phyloP scores from a whole-genome alignment of 2,329 filamentous ascomycete genomes.

The Pyrenophora graminea region DNA sequence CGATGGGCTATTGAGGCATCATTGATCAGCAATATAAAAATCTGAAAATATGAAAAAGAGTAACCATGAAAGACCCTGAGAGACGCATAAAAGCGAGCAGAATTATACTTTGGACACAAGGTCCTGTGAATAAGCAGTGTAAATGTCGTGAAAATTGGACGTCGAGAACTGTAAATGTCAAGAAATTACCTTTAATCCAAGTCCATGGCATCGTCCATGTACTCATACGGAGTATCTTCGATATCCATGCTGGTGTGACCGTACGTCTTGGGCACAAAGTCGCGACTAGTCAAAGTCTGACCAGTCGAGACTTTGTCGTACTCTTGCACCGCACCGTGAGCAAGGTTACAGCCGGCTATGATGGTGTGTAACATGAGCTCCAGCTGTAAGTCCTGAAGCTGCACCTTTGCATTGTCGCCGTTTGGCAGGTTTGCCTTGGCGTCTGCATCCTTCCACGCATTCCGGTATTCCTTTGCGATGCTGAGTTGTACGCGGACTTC shows the following conservation, averaged over 20 bases:
- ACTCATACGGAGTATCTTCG: conserved; percentile 37
- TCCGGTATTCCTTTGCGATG: conserved; percentile 70
- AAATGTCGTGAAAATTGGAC: too few relatives aligned
- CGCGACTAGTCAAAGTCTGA: conserved; percentile 20
- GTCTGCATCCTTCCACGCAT: conserved; percentile 72
- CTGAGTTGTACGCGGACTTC: conserved; percentile 63
- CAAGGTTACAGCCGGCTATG: conserved; percentile 63
- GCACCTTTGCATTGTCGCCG: conserved; percentile 34
- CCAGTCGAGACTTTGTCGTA: conserved; percentile 11
- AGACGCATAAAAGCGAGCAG: too few relatives aligned
- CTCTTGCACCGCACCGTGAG: conserved; percentile 51
- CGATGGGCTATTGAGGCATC: too few relatives aligned
- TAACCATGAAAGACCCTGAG: too few relatives aligned
- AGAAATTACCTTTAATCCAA: conserved; percentile 27
- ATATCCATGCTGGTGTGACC: conserved; percentile 15
- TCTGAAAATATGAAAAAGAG: too few relatives aligned
- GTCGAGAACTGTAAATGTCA: neutral
- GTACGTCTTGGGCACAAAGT: conserved; percentile 25
- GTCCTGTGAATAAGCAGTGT: too few relatives aligned
- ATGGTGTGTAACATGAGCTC: conserved; percentile 63
- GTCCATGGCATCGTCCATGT: conserved; percentile 46
- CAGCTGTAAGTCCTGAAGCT: conserved; percentile 65
- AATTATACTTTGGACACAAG: too few relatives aligned
- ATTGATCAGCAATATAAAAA: too few relatives aligned
- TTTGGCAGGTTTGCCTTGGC: conserved; percentile 40